Evolutionary conservation across 2,329 filamentous ascomycete genomes (phyloP).

Genomic region (Neonectria punicea): DNA sequence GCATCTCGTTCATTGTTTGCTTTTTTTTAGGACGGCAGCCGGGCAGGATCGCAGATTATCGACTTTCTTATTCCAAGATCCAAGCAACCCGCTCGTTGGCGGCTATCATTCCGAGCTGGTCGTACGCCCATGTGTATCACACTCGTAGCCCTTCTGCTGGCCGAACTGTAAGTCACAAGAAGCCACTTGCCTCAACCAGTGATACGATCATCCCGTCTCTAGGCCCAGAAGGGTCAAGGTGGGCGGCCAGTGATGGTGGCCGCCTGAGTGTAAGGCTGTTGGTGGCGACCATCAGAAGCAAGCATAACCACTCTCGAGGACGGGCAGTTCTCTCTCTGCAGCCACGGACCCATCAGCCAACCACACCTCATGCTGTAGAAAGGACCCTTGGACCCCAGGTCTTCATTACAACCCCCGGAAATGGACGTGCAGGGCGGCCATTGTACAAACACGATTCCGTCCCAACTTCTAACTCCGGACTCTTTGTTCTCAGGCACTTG

Average conservation of each 20-base stretch:
- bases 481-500: not conserved
- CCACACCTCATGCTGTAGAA: conserved; percentile 5
- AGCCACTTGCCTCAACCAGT: not conserved
- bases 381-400: not conserved
- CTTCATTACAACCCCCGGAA: conserved; percentile 12
- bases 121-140: not conserved
- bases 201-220: conserved; percentile 14
- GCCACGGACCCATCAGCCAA: conserved; percentile 8
- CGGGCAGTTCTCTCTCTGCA: conserved; percentile 3
- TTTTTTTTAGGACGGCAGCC: conserved; percentile 11
- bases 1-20: conserved; percentile 6
- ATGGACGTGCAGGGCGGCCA: not conserved
- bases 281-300: conserved; percentile 7
- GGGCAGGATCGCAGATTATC: not conserved
- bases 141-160: conserved; percentile 10
- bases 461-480: not conserved
- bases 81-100: not conserved
- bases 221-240: conserved; percentile 6
- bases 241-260: not conserved
- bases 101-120: not conserved
- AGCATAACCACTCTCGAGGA: not conserved
- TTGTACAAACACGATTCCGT: not conserved
- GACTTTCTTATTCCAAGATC: not conserved
- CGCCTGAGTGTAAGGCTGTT: not conserved
- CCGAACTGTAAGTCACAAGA: not conserved